Conservation (phyloP, 2,329 filamentous ascomycete species). For the Raffaelea deltoideospora region DNA sequence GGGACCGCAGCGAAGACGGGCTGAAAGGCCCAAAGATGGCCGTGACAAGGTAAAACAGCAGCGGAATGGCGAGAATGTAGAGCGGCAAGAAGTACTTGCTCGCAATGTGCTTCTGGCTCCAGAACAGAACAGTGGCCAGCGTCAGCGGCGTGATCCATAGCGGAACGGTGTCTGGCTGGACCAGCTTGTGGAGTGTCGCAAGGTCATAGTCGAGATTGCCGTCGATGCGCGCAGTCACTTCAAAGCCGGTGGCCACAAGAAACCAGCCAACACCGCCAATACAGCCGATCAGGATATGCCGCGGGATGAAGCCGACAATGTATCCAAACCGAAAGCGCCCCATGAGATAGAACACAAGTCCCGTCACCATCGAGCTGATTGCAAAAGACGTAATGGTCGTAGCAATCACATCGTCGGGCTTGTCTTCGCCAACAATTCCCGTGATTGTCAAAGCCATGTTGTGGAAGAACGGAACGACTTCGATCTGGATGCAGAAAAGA, state of each 20-base stretch:
- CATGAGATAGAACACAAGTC: slow-evolving; percentile 81
- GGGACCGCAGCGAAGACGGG: slow-evolving; percentile 48
- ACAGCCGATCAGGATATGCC: slow-evolving; percentile 91
- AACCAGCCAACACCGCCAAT: slow-evolving; percentile 97
- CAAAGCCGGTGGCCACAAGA: slow-evolving; percentile 76
- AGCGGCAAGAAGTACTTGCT: slow-evolving; percentile 76
- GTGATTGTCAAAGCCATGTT: slow-evolving; percentile 93
- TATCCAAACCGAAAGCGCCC: slow-evolving; percentile 78
- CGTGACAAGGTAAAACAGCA: slow-evolving; percentile 66
- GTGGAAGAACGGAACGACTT: slow-evolving; percentile 97
- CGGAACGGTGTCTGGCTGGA: slow-evolving; percentile 56
- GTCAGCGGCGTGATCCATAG: slow-evolving; percentile 72
- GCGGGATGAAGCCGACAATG: slow-evolving; percentile 89
- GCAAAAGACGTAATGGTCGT: slow-evolving; percentile 90
- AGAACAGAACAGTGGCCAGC: slow-evolving; percentile 62
- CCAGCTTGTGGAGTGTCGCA: slow-evolving; percentile 58
- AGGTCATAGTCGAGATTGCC: slow-evolving; percentile 73
- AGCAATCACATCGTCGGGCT: slow-evolving; percentile 74
- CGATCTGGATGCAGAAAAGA: slow-evolving; percentile 41
- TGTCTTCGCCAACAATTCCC: slow-evolving; percentile 58
- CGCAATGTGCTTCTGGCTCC: slow-evolving; percentile 58
- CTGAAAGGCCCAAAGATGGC: slow-evolving; percentile 52
- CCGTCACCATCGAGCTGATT: slow-evolving; percentile 79
- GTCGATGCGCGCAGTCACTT: slow-evolving; percentile 79
- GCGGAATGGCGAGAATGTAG: slow-evolving; percentile 69